Percentiles rank a stretch among this genome's conserved stretches.
Conservation (phyloP, 2,329 filamentous ascomycete species). For the Fonsecaea erecta region DNA sequence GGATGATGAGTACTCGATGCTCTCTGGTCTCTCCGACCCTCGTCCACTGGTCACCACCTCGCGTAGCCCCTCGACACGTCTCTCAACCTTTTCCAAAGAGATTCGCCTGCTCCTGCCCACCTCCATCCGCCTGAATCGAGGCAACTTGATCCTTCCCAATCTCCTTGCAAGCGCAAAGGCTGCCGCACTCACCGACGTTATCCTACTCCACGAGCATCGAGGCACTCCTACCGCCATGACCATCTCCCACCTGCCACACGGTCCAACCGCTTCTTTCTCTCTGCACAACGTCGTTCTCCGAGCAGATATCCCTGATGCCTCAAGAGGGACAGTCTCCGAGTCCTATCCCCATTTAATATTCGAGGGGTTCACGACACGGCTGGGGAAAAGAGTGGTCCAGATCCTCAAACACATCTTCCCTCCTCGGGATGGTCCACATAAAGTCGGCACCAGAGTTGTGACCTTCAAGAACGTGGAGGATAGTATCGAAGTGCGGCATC, state of each 20-base stretch:
- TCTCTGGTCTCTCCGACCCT: slow-evolving; percentile 90
- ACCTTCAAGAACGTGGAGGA: slow-evolving; percentile 92
- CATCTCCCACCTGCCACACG: slow-evolving; percentile 84
- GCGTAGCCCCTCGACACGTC: slow-evolving; percentile 79
- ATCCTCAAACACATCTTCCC: slow-evolving; percentile 94
- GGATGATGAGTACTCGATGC: slow-evolving; percentile 86
- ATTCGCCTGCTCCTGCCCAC: slow-evolving; percentile 83
- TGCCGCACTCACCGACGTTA: slow-evolving; percentile 79
- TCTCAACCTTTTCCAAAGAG: slow-evolving; percentile 92
- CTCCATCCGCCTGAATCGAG: slow-evolving; percentile 84
- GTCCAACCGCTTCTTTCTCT: slow-evolving; percentile 84
- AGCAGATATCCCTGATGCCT: slow-evolving; percentile 87
- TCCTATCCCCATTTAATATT: slow-evolving; percentile 94
- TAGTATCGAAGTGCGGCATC: slow-evolving; percentile 85
- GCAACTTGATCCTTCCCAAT: slow-evolving; percentile 85
- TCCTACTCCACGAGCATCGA: slow-evolving; percentile 89
- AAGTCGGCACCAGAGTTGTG: slow-evolving; percentile 84
- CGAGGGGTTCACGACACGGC: slow-evolving; percentile 81
- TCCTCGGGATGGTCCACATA: slow-evolving; percentile 78
- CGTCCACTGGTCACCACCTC: slow-evolving; percentile 89
- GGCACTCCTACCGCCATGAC: slow-evolving; percentile 90
- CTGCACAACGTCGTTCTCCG: slow-evolving; percentile 91
- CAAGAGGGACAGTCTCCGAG: slow-evolving; percentile 86
- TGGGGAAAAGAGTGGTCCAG: slow-evolving; percentile 83
- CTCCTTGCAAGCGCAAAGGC: slow-evolving; percentile 80